These are phyloP conservation scores for Asparagopsis taxiformis DNA, from an alignment of 31 red algal genomes.

Conservation along the genomic window DNA sequence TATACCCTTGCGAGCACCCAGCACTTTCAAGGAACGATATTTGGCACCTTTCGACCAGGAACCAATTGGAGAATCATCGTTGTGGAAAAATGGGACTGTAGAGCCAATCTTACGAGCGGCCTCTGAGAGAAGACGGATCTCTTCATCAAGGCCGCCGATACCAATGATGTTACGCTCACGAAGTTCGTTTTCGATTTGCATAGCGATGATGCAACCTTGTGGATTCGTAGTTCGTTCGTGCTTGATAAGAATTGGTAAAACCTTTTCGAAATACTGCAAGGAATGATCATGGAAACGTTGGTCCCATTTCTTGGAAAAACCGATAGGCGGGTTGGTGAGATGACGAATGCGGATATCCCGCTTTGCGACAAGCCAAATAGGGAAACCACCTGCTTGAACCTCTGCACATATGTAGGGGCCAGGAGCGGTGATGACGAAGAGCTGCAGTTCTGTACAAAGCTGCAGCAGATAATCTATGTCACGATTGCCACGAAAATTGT, in stretches of 20 bases:
- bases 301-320: slow-evolving; percentile 82
- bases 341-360: slow-evolving; percentile 71
- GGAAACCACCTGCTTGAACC: slow-evolving; percentile 85
- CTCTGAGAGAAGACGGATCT: slow-evolving; percentile 77
- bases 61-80: slow-evolving; percentile 82
- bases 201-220: slow-evolving; percentile 82
- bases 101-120: slow-evolving; percentile 59
- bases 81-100: slow-evolving; percentile 86
- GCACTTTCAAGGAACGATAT: slow-evolving; percentile 33
- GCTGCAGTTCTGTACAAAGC: slow-evolving; percentile 76
- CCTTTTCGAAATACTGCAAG: slow-evolving; percentile 43
- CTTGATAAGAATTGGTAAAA: slow-evolving; percentile 59
- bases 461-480: slow-evolving; percentile 65
- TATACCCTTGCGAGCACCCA: slow-evolving; percentile 11
- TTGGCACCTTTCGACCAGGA: slow-evolving; percentile 76
- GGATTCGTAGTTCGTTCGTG: slow-evolving; percentile 82
- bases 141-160: slow-evolving; percentile 70
- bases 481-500: slow-evolving; percentile 76
- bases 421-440: slow-evolving; percentile 83
- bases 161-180: slow-evolving; percentile 37
- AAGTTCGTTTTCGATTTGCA: slow-evolving; percentile 96
- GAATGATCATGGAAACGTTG: slow-evolving; percentile 64
- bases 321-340: slow-evolving; percentile 48
- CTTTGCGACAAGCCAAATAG: slow-evolving; percentile 83
- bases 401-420: slow-evolving; percentile 90